Evolutionary conservation across 257 asterid species (phyloP).

Genomic region (Przewalskia tangutica): DNA sequence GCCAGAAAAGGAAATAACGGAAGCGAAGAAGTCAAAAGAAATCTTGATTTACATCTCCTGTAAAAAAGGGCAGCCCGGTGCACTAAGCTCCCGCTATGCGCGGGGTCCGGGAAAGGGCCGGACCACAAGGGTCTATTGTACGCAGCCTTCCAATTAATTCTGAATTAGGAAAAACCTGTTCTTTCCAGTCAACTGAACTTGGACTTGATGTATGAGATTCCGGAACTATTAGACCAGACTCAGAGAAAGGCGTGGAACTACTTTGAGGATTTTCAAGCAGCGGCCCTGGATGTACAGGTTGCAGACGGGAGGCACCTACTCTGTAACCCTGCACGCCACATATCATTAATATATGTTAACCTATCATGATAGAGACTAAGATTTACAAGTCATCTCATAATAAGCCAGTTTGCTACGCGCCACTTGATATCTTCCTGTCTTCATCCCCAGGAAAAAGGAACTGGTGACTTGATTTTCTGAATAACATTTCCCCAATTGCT

Average conservation of each 20-base stretch:
- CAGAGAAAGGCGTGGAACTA: neutral
- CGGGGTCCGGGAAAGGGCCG: too few species aligned
- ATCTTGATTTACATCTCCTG: too few species aligned
- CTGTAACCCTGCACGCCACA: slow-evolving; percentile 1
- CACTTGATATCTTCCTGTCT: neutral
- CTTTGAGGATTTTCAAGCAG: slow-evolving; percentile 3
- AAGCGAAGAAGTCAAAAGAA: too few species aligned
- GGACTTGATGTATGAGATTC: slow-evolving; percentile 9
- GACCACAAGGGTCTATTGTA: too few species aligned
- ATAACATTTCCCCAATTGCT: neutral
- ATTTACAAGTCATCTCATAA: neutral
- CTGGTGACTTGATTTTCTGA: neutral
- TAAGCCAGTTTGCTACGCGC: neutral
- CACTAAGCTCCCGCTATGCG: too few species aligned
- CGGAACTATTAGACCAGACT: neutral
- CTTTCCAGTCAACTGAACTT: neutral
- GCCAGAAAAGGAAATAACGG: too few species aligned
- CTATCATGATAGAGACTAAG: neutral
- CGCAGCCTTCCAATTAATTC: too few species aligned
- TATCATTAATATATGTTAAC: neutral
- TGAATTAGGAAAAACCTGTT: too few species aligned
- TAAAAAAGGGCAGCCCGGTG: too few species aligned
- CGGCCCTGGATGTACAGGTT: neutral
- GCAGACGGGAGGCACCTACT: slow-evolving; percentile 5
- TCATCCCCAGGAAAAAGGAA: neutral